Base-by-base conservation (phyloP, 2,329 filamentous ascomycete species). In the Daldinia sp. region DNA sequence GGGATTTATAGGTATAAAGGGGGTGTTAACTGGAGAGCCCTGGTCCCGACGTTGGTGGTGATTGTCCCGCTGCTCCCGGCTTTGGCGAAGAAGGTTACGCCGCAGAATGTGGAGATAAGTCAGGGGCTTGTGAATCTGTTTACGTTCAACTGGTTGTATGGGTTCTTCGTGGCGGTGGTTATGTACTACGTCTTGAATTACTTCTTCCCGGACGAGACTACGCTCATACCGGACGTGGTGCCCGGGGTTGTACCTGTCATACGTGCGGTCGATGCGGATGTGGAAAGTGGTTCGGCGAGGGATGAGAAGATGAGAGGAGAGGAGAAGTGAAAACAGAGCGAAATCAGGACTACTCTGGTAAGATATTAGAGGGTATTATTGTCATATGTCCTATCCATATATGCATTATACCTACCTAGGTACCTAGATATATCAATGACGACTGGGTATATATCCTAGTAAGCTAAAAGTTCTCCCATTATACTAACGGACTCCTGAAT, bases 1-100 rank as follows among this genome's bases (percentile, higher is more conserved):
- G 76, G 76, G 10, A 77, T 76, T 19, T 79, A 79, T 57, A 68
- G 71, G 39, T 77, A 75, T 59, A 56, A 23, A 37, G 65, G 70
- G 37, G 73, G 75, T 7, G 58, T 69, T 29, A 77, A 77, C 63
- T 77, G 75, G 74, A 68, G 76, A 37, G 75, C 76, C 1, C 68
- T 74, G 15, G 61, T 63, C 66, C 68, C 29, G 25, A 70, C 62
- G 11, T 34, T 67, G 4, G 60, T 68, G 0, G 65, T 70, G 6
- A 72, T 77, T 17, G 64, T 64, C 9, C 74, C 75, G 0, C 68
- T 75, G 5, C 68, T 77, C 32, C 75, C 76, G 15, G 75, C 73
- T 2, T 65, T 77, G 7, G 75, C 71, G 27, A 29, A 63, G 55
- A 68, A 69, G 59, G 73, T 71, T 25, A 62, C 71, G 19, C 70